Evolutionary conservation across 2,329 filamentous ascomycete species (phyloP), one percentile per base, ranked within the genome.

Genomic region (Colletotrichum graminicola): DNA sequence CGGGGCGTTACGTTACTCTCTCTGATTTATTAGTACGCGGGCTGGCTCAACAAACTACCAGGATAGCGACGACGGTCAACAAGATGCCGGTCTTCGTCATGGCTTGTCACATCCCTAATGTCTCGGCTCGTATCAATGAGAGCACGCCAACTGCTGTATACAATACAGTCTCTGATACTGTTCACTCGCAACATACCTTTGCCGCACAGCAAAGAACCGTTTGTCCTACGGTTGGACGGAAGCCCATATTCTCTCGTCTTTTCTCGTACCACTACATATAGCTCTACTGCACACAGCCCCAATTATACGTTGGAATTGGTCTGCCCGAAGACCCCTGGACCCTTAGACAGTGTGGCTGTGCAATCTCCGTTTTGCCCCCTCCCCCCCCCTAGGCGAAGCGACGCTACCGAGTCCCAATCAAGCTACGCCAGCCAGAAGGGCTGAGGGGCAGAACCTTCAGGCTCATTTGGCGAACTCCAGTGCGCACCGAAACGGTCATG

Each of bases 271-370:
- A 23, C n/a, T 36, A 29, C 59, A 23, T 49, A n/a, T 32, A 62
- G 14, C n/a, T 36, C 29, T 47, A 36, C 21, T 23, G 10, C 34
- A 26, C 21, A 62, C 32, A 26, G 34, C 43, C n/a, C 59, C 59
- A 18, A 8, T 39, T 29, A 43, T 43, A 29, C 12, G 47, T 23
- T 26, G 34, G 34, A 51, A 32, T 81, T 82, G 82, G 79, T 80
- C 79, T 80, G 26, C 32, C 51, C 4, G 47, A 49, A 57, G 43
- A 71, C 55, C 66, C 69, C 70, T 72, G 67, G 61, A 71, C 70
- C 66, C 67, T 66, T 71, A 32, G 26, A 14, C 49, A 26, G 26
- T 71, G 70, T 72, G 70, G 70, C 70, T 72, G 70, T 71, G 70
- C 56, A 72, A 66, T 72, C 67, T 62, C 67, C 67, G 61, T 61